Percentiles rank a stretch among this genome's conserved stretches.
phyloP scores from a whole-genome alignment of 2,329 filamentous ascomycete species.

The Pyricularia grisea region DNA sequence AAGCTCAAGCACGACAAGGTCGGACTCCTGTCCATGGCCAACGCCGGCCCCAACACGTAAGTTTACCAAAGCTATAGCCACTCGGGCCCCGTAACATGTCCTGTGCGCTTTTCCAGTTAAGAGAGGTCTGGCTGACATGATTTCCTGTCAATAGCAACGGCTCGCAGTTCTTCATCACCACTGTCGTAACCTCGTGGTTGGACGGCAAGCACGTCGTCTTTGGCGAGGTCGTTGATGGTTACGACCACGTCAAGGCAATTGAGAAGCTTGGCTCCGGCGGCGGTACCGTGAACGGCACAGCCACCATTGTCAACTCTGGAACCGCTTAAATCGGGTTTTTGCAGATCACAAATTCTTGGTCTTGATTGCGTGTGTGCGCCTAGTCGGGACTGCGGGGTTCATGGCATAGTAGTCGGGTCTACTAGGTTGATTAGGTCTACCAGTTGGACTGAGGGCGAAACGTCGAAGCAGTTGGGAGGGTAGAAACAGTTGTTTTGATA shows the following conservation, averaged over 20 bases:
- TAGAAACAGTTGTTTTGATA: background rate
- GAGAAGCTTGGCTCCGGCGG: slow-evolving; percentile 49
- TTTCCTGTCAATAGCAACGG: slow-evolving; percentile 64
- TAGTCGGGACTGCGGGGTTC: background rate
- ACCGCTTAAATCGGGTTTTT: slow-evolving; percentile 6
- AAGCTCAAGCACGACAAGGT: slow-evolving; percentile 60
- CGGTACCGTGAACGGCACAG: slow-evolving; percentile 47
- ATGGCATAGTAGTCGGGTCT: background rate
- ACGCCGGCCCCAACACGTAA: slow-evolving; percentile 88
- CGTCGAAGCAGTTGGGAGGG: background rate
- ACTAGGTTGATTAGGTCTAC: background rate
- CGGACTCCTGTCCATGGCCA: slow-evolving; percentile 88
- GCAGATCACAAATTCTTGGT: background rate
- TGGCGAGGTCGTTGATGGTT: slow-evolving; percentile 54
- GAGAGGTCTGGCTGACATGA: background rate
- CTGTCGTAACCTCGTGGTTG: slow-evolving; percentile 79
- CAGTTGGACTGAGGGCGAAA: background rate
- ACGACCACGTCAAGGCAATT: slow-evolving; percentile 42
- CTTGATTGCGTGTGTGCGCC: background rate
- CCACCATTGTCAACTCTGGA: slow-evolving; percentile 12
- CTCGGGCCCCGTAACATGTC: no score
- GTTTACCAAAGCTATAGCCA: slow-evolving; percentile 14
- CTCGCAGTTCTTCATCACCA: slow-evolving; percentile 97
- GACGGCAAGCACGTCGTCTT: slow-evolving; percentile 80
- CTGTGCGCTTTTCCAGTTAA: no score